Evolutionary conservation across 306 rosid species (phyloP).

Genomic region (Prunus armeniaca): DNA sequence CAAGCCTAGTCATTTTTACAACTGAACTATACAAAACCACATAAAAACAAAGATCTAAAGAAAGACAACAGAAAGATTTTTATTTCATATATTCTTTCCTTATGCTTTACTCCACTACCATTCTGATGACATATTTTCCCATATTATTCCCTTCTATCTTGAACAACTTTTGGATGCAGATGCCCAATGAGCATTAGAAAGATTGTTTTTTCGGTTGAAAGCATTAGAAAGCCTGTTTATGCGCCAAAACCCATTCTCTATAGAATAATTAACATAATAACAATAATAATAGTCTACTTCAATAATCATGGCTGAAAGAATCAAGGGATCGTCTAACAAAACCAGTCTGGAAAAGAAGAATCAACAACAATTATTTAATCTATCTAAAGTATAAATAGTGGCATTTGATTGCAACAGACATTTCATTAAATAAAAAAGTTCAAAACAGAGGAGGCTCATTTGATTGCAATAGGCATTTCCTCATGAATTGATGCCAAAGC

Average conservation of each 20-base stretch:
- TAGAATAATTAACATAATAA: too few relatives aligned
- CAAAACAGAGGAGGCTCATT: background rate
- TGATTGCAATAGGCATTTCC: background rate
- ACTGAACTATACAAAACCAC: too few relatives aligned
- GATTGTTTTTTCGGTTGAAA: background rate
- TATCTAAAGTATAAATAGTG: background rate
- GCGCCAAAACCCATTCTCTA: background rate
- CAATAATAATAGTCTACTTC: background rate
- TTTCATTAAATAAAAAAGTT: background rate
- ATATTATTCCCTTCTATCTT: background rate
- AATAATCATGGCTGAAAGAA: slow-evolving; percentile 7
- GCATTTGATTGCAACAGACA: background rate
- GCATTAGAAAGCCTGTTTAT: background rate
- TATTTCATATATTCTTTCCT: background rate
- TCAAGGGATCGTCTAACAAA: background rate
- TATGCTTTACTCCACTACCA: background rate
- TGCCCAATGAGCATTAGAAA: background rate
- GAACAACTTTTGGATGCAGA: background rate
- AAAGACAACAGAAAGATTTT: background rate
- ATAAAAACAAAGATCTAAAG: background rate
- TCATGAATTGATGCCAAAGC: background rate
- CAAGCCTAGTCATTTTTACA: too few relatives aligned
- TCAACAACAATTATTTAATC: background rate
- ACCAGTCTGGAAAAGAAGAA: slow-evolving; percentile 2
- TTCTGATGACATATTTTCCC: background rate